phyloP scores from a whole-genome alignment of 139 green algal species.

The Bryopsis sp. region DNA sequence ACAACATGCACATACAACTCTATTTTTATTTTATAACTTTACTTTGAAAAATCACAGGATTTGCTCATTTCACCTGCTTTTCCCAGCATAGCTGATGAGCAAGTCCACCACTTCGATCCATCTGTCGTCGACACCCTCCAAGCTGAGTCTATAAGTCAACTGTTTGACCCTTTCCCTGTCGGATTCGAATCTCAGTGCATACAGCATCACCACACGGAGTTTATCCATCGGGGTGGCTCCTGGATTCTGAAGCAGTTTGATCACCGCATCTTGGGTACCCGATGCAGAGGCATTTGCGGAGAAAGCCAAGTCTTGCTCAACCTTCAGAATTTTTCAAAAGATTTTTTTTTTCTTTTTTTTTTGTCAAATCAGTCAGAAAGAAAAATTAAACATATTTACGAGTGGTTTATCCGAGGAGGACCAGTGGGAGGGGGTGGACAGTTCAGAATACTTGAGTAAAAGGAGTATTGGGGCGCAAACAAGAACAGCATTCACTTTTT shows the following conservation, averaged over 20 bases:
- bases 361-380: too few species aligned
- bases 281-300: conserved; percentile 32
- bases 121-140: conserved; percentile 8
- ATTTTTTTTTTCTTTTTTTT: too few species aligned
- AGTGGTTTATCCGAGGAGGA: too few species aligned
- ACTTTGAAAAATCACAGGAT: neutral
- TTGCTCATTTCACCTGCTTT: neutral
- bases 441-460: too few species aligned
- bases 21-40: too few species aligned
- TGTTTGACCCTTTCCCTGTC: conserved; percentile 44
- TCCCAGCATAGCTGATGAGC: conserved; percentile 7
- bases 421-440: too few species aligned
- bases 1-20: too few species aligned
- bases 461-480: too few species aligned
- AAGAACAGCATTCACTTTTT: too few species aligned
- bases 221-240: conserved; percentile 26
- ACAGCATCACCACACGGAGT: conserved; percentile 77
- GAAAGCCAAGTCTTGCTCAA: conserved; percentile 88
- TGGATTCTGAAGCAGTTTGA: conserved; percentile 17
- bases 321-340: too few species aligned
- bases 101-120: neutral
- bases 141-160: neutral
- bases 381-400: too few species aligned
- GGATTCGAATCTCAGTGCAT: conserved; percentile 79
- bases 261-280: conserved; percentile 31